Evolutionary conservation across 202 grass and related monocot genomes (phyloP).

Genomic region (Bolboschoenoplectus hybrid): DNA sequence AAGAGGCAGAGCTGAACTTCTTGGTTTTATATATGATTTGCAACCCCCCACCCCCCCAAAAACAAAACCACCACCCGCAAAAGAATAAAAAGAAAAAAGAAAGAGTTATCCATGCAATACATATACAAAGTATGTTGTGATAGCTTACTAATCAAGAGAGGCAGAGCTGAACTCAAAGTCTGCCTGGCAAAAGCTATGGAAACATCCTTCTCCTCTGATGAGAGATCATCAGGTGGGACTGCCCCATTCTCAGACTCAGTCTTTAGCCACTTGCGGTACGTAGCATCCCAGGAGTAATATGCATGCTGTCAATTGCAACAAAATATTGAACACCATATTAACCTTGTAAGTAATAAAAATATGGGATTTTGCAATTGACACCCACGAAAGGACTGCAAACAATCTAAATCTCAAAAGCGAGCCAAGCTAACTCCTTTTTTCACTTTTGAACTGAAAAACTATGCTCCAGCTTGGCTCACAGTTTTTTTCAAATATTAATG

Average conservation of each 20-base stretch:
- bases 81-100: background rate
- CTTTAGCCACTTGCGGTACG: conserved; percentile 93
- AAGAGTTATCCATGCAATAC: background rate
- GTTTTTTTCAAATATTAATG: too few relatives aligned
- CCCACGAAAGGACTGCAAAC: conserved; percentile 8
- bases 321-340: conserved; percentile 19
- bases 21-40: too few relatives aligned
- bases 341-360: background rate
- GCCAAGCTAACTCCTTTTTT: background rate
- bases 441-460: background rate
- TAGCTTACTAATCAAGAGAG: conserved; percentile 72
- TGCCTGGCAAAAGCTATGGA: conserved; percentile 70
- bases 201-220: conserved; percentile 77
- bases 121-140: conserved; percentile 29
- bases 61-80: background rate
- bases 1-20: too few relatives aligned
- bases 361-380: background rate
- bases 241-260: conserved; percentile 72
- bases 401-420: background rate
- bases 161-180: conserved; percentile 74
- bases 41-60: background rate
- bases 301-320: conserved; percentile 66
- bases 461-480: background rate
- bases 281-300: conserved; percentile 95
- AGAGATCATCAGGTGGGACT: conserved; percentile 79